Conservation (phyloP, 768 basidiomycete genomes). For the Phylloporus arenicola region DNA sequence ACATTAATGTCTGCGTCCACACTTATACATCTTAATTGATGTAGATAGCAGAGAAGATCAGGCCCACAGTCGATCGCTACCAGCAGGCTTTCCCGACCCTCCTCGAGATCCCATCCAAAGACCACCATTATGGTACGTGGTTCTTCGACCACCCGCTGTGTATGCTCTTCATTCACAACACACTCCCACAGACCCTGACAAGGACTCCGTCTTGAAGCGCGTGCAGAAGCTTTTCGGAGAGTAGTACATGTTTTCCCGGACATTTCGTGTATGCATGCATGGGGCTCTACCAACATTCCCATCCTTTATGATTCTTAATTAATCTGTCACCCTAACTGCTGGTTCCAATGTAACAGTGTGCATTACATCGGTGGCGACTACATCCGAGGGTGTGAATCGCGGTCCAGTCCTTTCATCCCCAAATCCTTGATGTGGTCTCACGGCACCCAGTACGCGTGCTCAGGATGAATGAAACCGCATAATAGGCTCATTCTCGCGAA, state of each 20-base stretch:
- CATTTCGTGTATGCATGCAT: constrained; percentile 7
- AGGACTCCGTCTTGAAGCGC: constrained; percentile 92
- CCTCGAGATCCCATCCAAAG: constrained; percentile 96
- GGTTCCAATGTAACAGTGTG: constrained; percentile 21
- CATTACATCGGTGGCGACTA: constrained; percentile 19
- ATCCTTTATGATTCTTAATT: constrained; percentile 6
- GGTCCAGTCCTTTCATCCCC: constrained; percentile 6
- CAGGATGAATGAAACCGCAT: constrained; percentile 55
- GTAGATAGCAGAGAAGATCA: constrained; percentile 95
- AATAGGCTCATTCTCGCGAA: constrained; percentile 66
- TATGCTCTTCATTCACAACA: constrained; percentile 16
- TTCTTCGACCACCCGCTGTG: neutral
- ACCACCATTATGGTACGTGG: constrained; percentile 89
- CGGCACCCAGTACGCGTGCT: constrained; percentile 9
- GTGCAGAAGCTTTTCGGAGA: constrained; percentile 97
- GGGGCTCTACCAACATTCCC: constrained; percentile 5
- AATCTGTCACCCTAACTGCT: constrained; percentile 10
- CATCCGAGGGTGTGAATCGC: constrained; percentile 12
- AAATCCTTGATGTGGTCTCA: constrained; percentile 7
- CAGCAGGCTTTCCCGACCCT: constrained; percentile 94
- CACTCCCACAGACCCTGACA: constrained; percentile 72
- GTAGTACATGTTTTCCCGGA: constrained; percentile 34
- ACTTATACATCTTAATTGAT: constrained; percentile 10
- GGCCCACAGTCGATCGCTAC: constrained; percentile 92
- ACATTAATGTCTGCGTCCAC: neutral